Conservation (phyloP, 2,329 filamentous ascomycete species). For the Cladorrhinum sp. region DNA sequence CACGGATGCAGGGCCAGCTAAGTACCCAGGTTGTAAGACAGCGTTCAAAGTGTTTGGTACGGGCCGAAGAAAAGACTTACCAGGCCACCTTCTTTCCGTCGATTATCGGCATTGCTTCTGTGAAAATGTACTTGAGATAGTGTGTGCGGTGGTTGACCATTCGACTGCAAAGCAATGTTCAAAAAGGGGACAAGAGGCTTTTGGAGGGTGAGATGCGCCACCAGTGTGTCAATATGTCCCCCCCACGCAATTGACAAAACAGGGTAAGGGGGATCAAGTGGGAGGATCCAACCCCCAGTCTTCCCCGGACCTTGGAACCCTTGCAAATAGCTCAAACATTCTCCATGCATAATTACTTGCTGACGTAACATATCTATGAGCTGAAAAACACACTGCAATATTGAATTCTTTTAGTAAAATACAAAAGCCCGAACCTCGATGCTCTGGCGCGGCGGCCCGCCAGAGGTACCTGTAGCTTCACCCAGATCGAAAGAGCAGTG, state of each 20-base stretch:
- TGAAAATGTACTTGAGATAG: no score
- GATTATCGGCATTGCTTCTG: neutral
- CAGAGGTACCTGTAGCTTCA: conserved; percentile 11
- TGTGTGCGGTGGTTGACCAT: no score
- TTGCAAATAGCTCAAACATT: neutral
- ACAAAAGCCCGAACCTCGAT: conserved; percentile 14
- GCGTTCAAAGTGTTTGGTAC: neutral
- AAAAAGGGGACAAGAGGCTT: neutral
- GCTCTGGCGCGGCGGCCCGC: conserved; percentile 13
- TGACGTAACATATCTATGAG: no score
- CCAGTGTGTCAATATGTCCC: neutral
- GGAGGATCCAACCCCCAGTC: neutral
- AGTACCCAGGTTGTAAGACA: neutral
- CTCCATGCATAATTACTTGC: neutral
- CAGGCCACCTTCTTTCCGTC: neutral
- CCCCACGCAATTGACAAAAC: neutral
- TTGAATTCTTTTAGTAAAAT: conserved; percentile 8
- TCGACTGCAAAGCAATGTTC: no score
- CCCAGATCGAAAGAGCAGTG: conserved; percentile 24
- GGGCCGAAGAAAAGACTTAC: neutral
- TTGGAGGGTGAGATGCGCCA: neutral
- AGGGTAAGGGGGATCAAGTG: neutral
- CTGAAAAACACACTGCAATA: no score
- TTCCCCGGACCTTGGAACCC: neutral
- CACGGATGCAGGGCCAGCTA: neutral